A percentile compares a stretch with the other conserved stretches of the same genome.
Evolutionary conservation across 176 grass and related monocot species (phyloP).

Genomic region (Oryza nivara): DNA sequence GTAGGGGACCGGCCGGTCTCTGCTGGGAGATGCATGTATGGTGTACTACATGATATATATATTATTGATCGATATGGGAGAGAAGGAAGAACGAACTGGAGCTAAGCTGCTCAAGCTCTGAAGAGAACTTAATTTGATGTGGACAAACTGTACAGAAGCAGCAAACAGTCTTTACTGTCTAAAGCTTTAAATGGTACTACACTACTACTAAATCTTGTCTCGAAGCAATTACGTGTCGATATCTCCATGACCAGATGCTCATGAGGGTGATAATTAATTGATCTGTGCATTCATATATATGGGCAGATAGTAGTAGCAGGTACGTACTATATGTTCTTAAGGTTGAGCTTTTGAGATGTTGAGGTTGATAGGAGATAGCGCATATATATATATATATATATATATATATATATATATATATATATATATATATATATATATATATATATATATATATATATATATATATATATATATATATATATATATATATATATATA

Average conservation of each 20-base stretch:
- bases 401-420: not conserved
- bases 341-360: conserved; percentile 13
- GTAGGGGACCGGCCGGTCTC: conserved; percentile 40
- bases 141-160: conserved; percentile 36
- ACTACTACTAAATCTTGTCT: not conserved
- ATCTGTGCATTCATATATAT: not conserved
- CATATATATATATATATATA: not conserved
- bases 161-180: conserved; percentile 27
- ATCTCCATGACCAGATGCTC: conserved; percentile 8
- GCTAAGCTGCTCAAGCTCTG: conserved; percentile 7
- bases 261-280: not conserved
- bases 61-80: conserved; percentile 22
- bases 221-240: conserved; percentile 13
- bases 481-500: too few relatives aligned
- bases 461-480: too few relatives aligned
- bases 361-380: not conserved
- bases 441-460: too few relatives aligned
- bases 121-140: conserved; percentile 40
- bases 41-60: conserved; percentile 35
- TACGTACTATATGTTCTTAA: conserved; percentile 17
- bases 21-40: conserved; percentile 12
- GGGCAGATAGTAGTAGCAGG: not conserved
- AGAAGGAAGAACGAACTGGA: not conserved
- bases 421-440: not conserved
- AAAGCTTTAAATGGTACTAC: conserved; percentile 14